phyloP scores from a whole-genome alignment of 2,329 filamentous ascomycete genomes.

The Falciphora oryzae region DNA sequence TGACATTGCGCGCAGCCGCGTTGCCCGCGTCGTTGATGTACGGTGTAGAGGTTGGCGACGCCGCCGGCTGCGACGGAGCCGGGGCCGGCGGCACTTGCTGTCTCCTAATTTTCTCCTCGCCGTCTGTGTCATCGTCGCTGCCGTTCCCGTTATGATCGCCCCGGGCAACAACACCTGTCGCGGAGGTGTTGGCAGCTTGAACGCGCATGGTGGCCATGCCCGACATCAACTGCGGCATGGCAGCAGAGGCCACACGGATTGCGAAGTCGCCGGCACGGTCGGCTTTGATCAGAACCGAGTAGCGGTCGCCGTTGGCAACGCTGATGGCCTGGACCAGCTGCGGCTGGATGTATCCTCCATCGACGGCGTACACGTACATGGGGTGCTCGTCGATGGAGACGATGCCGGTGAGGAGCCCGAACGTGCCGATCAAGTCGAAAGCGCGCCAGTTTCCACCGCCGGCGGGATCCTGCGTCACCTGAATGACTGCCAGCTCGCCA shows the following conservation, averaged over 20 bases:
- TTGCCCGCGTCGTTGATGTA: slow-evolving; percentile 45
- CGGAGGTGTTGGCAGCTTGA: slow-evolving; percentile 3
- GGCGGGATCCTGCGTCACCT: slow-evolving; percentile 21
- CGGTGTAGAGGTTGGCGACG: slow-evolving; percentile 24
- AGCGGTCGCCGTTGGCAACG: slow-evolving; percentile 47
- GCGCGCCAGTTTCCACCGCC: slow-evolving; percentile 39
- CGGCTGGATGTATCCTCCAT: slow-evolving; percentile 49
- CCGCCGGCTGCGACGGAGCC: neutral
- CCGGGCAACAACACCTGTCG: neutral
- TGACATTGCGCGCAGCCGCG: slow-evolving; percentile 33
- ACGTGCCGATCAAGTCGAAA: slow-evolving; percentile 48
- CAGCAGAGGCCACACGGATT: slow-evolving; percentile 45
- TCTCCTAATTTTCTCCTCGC: neutral
- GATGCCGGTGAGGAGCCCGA: slow-evolving; percentile 37
- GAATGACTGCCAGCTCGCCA: slow-evolving; percentile 37
- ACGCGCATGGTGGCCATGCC: slow-evolving; percentile 46
- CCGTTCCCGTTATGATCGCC: too few species aligned
- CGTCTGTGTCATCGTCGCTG: neutral
- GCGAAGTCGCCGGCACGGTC: slow-evolving; percentile 44
- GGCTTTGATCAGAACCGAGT: slow-evolving; percentile 43
- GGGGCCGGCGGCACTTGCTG: neutral
- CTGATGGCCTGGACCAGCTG: slow-evolving; percentile 40
- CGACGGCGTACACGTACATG: slow-evolving; percentile 49
- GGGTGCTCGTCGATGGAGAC: slow-evolving; percentile 48
- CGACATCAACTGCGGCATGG: slow-evolving; percentile 47